A percentile compares a stretch with the other conserved stretches of the same genome.
Evolutionary conservation across 1,139 yeast species (phyloP).

Genomic region (Pichia norvegensis): DNA sequence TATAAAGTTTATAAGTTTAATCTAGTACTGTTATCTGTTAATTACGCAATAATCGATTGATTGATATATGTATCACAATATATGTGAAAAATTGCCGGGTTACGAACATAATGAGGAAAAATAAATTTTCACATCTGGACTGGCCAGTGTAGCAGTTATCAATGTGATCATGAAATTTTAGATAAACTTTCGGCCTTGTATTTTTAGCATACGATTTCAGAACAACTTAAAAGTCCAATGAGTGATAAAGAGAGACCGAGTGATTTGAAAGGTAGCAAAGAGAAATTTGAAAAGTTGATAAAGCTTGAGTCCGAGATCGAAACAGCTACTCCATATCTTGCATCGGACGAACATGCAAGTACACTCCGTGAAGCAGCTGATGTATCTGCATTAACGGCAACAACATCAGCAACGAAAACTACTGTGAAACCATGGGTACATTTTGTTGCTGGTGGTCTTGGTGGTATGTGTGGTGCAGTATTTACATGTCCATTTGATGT

Average conservation of each 20-base stretch:
- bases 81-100: too few species aligned
- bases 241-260: neutral
- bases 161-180: neutral
- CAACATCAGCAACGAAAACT: neutral
- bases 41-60: too few species aligned
- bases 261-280: neutral
- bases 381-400: too few species aligned
- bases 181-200: too few species aligned
- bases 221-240: neutral
- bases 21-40: neutral
- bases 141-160: neutral
- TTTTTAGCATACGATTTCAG: too few species aligned
- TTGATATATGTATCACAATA: too few species aligned
- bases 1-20: neutral
- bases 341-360: slow-evolving; percentile 60
- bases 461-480: slow-evolving; percentile 97
- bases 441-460: slow-evolving; percentile 97
- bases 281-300: slow-evolving; percentile 29
- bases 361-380: slow-evolving; percentile 30
- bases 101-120: neutral
- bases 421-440: slow-evolving; percentile 81
- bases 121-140: neutral
- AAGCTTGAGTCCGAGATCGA: slow-evolving; percentile 42
- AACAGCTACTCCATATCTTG: slow-evolving; percentile 50
- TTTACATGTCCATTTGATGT: slow-evolving; percentile 94